These are phyloP conservation scores for Fusarium phyllophilum DNA, from an alignment of 2,329 filamentous ascomycete genomes.

Conservation along the genomic window DNA sequence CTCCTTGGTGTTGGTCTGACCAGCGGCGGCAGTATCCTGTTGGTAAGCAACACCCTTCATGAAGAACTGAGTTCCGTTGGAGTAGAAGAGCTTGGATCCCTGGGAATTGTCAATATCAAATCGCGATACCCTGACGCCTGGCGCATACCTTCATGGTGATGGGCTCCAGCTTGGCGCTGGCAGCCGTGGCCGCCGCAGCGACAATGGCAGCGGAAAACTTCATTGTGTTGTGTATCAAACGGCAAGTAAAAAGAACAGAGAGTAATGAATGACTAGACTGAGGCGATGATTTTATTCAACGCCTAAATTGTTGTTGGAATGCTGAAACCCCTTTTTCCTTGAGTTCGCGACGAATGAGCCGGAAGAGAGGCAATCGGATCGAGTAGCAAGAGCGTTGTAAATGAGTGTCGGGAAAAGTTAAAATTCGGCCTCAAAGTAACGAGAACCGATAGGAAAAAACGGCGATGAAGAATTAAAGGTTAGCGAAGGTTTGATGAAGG, in stretches of 20 bases:
- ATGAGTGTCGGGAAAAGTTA: conserved; percentile 47
- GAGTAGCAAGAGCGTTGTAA: conserved; percentile 30
- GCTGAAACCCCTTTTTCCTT: conserved; percentile 27
- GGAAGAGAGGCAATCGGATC: conserved; percentile 18
- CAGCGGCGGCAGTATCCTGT: conserved; percentile 73
- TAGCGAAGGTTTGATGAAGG: conserved; percentile 40
- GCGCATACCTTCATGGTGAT: conserved; percentile 74
- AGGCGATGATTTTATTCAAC: conserved; percentile 19
- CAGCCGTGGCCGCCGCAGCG: conserved; percentile 54
- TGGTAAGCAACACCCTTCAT: conserved; percentile 97
- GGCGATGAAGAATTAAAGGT: conserved; percentile 39
- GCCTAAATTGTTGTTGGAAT: conserved; percentile 26
- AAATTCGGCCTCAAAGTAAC: conserved; percentile 38
- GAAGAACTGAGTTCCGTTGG: conserved; percentile 75
- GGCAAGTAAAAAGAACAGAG: conserved; percentile 28
- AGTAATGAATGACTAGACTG: conserved; percentile 35
- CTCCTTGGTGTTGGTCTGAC: conserved; percentile 56
- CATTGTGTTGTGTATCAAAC: conserved; percentile 45
- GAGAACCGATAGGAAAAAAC: conserved; percentile 40
- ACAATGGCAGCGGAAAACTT: conserved; percentile 52
- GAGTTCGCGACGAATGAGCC: conserved; percentile 19
- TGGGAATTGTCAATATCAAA: conserved; percentile 44
- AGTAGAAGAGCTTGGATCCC: conserved; percentile 90
- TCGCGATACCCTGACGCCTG: not conserved
- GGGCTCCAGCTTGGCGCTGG: conserved; percentile 59